These are phyloP conservation scores for Ophiobolus disseminans DNA, from an alignment of 2,329 filamentous ascomycete species.

Conservation along the genomic window DNA sequence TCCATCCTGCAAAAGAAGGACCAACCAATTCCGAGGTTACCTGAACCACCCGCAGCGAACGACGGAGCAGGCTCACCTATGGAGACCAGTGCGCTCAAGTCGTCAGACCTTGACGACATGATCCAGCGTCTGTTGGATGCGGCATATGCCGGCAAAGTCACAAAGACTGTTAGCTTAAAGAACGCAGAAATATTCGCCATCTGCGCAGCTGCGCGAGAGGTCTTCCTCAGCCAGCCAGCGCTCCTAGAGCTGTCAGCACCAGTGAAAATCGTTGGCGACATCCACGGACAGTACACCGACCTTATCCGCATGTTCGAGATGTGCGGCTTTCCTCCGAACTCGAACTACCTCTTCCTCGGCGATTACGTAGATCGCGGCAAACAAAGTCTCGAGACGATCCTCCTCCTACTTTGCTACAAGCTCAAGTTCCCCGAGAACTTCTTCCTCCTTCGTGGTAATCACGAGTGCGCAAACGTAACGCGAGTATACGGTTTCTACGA, in stretches of 20 bases:
- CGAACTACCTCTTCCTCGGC: slow-evolving; percentile 93
- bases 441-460: slow-evolving; percentile 91
- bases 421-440: slow-evolving; percentile 98
- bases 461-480: slow-evolving; percentile 96
- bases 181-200: slow-evolving; percentile 97
- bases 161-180: slow-evolving; percentile 95
- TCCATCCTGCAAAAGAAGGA: slow-evolving; percentile 89
- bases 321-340: slow-evolving; percentile 91
- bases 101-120: slow-evolving; percentile 95
- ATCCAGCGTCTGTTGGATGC: slow-evolving; percentile 94
- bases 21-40: slow-evolving; percentile 69
- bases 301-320: slow-evolving; percentile 97
- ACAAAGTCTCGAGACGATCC: slow-evolving; percentile 92
- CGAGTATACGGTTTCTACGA: slow-evolving; percentile 98
- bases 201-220: slow-evolving; percentile 85
- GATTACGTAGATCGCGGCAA: slow-evolving; percentile 98
- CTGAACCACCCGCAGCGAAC: slow-evolving; percentile 56
- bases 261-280: slow-evolving; percentile 97
- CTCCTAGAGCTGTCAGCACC: slow-evolving; percentile 90
- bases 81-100: slow-evolving; percentile 88
- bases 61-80: slow-evolving; percentile 66
- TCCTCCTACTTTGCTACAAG: slow-evolving; percentile 93
- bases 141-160: slow-evolving; percentile 94
- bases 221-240: slow-evolving; percentile 89
- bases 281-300: slow-evolving; percentile 96